Conservation (phyloP, 108 stramenopile species). For the Fragilaria crotonensis region DNA sequence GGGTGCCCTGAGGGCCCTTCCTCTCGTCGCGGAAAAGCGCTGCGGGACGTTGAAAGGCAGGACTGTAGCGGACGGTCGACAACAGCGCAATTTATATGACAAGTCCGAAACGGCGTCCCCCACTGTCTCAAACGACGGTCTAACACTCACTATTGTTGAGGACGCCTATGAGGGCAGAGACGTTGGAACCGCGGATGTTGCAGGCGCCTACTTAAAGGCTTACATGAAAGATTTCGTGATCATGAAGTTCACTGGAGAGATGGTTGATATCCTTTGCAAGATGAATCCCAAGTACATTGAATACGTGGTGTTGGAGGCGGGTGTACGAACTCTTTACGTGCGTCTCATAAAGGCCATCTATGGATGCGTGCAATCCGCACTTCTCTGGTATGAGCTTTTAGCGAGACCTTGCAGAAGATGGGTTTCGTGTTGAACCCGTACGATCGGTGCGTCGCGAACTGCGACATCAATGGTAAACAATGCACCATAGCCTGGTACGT, state of each 20-base stretch:
- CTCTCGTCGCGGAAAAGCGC: conserved; percentile 9
- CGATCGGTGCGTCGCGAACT: conserved; percentile 14
- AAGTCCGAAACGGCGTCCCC: conserved; percentile 20
- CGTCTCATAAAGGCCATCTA: conserved; percentile 32
- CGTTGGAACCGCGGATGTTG: conserved; percentile 20
- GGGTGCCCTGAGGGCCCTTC: neutral
- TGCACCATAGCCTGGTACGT: conserved; percentile 20
- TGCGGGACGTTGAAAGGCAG: conserved; percentile 16
- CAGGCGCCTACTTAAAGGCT: conserved; percentile 26
- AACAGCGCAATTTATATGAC: neutral
- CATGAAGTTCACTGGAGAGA: conserved; percentile 5
- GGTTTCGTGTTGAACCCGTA: conserved; percentile 5
- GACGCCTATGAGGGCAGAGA: conserved; percentile 30
- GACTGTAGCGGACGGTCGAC: conserved; percentile 8
- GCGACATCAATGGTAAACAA: conserved; percentile 19
- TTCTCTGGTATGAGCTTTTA: conserved; percentile 26
- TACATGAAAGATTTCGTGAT: conserved; percentile 4
- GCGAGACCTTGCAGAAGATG: neutral
- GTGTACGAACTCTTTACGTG: conserved; percentile 29
- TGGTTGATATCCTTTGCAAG: neutral
- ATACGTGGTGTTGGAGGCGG: conserved; percentile 9
- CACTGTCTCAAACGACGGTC: conserved; percentile 11
- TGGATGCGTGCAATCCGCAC: conserved; percentile 22
- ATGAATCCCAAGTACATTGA: neutral
- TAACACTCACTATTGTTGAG: conserved; percentile 2